Percentiles rank a stretch among this genome's conserved stretches.
Evolutionary conservation across 2,329 filamentous ascomycete genomes (phyloP).

Genomic region (Colletotrichum salicis): DNA sequence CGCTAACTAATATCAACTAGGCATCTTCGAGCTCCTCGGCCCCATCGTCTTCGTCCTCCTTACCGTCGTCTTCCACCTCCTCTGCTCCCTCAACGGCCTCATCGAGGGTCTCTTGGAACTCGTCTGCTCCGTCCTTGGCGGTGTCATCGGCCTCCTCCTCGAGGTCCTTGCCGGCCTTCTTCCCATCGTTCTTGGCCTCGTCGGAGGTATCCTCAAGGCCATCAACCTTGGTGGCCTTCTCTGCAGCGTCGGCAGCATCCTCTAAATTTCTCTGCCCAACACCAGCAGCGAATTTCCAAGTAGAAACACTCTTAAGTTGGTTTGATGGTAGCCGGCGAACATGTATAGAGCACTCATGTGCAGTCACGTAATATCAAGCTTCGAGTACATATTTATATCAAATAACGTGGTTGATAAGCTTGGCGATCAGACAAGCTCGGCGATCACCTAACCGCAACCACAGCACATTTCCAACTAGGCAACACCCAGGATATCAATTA

Average conservation of each 20-base stretch:
- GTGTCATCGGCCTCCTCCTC: constrained; percentile 18
- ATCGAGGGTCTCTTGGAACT: constrained; percentile 23
- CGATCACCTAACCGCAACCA: no score
- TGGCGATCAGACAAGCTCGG: no score
- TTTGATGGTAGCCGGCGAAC: not conserved
- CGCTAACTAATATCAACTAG: not conserved
- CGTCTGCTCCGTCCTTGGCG: constrained; percentile 17
- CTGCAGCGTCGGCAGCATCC: constrained; percentile 27
- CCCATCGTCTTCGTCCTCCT: constrained; percentile 28
- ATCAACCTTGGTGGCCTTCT: constrained; percentile 22
- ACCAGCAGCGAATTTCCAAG: not conserved
- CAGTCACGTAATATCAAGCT: not conserved
- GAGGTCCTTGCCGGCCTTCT: constrained; percentile 31
- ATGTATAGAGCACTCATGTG: not conserved
- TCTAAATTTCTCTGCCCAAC: not conserved
- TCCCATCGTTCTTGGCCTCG: constrained; percentile 22
- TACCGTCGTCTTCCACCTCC: constrained; percentile 21
- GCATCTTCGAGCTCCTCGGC: constrained; percentile 33
- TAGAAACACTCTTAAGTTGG: not conserved
- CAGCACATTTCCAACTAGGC: no score
- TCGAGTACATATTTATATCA: not conserved
- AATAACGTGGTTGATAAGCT: no score
- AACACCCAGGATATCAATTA: no score
- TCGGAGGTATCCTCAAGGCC: constrained; percentile 18
- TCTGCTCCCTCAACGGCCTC: constrained; percentile 24